A percentile compares a stretch with the other conserved stretches of the same genome.
phyloP scores from a whole-genome alignment of 257 asterid species.

The Ocimum tenuiflorum region DNA sequence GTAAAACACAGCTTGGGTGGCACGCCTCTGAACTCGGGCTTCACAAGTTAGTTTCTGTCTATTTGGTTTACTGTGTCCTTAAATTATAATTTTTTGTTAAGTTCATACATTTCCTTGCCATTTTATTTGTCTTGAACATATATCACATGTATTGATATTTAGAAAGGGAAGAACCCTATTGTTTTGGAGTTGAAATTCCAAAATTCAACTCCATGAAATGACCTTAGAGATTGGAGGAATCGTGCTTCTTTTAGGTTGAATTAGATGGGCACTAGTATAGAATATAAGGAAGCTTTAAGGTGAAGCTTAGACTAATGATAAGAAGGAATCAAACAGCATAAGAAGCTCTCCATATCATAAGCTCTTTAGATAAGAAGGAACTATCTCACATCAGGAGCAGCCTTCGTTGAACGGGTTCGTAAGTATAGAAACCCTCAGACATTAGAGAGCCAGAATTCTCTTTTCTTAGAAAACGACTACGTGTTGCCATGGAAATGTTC shows the following conservation, averaged over 20 bases:
- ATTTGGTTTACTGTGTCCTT: too few relatives aligned
- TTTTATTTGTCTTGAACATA: not conserved
- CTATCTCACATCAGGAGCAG: conserved; percentile 21
- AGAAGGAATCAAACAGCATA: conserved; percentile 31
- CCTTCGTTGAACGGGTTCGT: conserved; percentile 1
- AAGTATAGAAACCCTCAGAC: not conserved
- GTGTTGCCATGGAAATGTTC: conserved; percentile 5
- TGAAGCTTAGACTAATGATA: conserved; percentile 35
- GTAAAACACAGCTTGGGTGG: not conserved
- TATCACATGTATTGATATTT: not conserved
- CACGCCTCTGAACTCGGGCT: not conserved
- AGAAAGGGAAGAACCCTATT: conserved; percentile 1
- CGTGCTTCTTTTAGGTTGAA: conserved; percentile 16
- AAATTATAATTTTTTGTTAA: not conserved
- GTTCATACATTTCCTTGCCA: not conserved
- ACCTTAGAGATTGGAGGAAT: conserved; percentile 14
- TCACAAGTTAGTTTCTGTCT: not conserved
- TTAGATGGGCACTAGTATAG: conserved; percentile 19
- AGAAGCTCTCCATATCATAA: conserved; percentile 34
- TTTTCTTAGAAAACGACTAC: conserved; percentile 17
- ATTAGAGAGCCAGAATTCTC: not conserved
- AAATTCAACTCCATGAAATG: not conserved
- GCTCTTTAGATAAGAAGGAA: conserved; percentile 29
- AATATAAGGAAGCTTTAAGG: conserved; percentile 38
- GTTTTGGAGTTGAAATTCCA: conserved; percentile 2